Evolutionary conservation across 768 basidiomycete species (phyloP).

Genomic region (Hericium erinaceus): DNA sequence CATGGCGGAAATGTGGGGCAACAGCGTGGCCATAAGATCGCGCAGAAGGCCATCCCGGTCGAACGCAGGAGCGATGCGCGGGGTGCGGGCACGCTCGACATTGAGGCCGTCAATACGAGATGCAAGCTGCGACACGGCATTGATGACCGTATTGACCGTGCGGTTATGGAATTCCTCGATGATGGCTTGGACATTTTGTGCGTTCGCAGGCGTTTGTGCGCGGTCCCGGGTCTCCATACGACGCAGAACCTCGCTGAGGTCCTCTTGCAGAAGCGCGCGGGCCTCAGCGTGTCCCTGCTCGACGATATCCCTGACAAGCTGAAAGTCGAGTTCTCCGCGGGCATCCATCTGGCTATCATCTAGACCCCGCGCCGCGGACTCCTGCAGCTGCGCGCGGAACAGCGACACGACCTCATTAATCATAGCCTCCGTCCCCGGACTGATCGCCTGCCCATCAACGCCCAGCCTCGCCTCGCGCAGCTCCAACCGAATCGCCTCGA

Average conservation of each 20-base stretch:
- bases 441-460: conserved; percentile 18
- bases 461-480: conserved; percentile 17
- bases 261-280: conserved; percentile 46
- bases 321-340: conserved; percentile 70
- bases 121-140: conserved; percentile 48
- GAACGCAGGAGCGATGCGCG: conserved; percentile 25
- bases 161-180: conserved; percentile 51
- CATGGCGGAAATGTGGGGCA: conserved; percentile 51
- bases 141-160: conserved; percentile 51
- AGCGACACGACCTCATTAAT: conserved; percentile 58
- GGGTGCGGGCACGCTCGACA: conserved; percentile 24
- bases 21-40: conserved; percentile 46
- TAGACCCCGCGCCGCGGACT: conserved; percentile 44
- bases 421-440: conserved; percentile 46
- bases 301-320: conserved; percentile 60
- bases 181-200: conserved; percentile 26
- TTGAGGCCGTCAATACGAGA: conserved; percentile 47
- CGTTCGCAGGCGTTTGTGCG: conserved; percentile 12
- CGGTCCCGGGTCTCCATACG: conserved; percentile 26
- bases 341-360: conserved; percentile 65
- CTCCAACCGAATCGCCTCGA: conserved; percentile 40
- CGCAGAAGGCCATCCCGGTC: conserved; percentile 54
- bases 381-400: conserved; percentile 59
- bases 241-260: conserved; percentile 44
- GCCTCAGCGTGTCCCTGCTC: conserved; percentile 59